A percentile compares a stretch with the other conserved stretches of the same genome.
phyloP scores from a whole-genome alignment of 306 rosid genomes.

The Cicer arietinum region DNA sequence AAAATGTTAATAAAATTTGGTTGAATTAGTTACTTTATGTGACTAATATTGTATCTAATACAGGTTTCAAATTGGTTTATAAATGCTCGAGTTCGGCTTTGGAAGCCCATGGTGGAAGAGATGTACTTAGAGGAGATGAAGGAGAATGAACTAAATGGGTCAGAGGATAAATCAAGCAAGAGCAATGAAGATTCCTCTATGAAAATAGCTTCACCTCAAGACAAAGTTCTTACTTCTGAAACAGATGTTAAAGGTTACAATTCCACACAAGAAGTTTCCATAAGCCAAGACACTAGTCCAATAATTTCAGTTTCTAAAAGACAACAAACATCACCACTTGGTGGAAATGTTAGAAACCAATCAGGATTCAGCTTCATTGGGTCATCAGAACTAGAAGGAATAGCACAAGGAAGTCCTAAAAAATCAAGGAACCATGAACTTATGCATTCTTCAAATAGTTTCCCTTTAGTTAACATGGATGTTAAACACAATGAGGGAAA shows the following conservation, averaged over 20 bases:
- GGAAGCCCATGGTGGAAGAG: slow-evolving; percentile 99
- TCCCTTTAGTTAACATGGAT: slow-evolving; percentile 60
- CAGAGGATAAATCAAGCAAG: slow-evolving; percentile 68
- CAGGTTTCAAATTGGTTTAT: slow-evolving; percentile 99
- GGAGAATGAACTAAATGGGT: slow-evolving; percentile 78
- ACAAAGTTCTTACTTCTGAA: slow-evolving; percentile 50
- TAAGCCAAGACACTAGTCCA: slow-evolving; percentile 47
- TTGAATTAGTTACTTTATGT: too few species aligned
- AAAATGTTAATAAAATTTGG: slow-evolving; percentile 16
- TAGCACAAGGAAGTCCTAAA: slow-evolving; percentile 87
- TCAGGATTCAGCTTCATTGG: slow-evolving; percentile 87
- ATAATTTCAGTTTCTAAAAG: slow-evolving; percentile 61
- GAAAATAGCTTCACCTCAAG: slow-evolving; percentile 57
- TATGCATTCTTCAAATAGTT: slow-evolving; percentile 56
- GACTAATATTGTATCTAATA: neutral
- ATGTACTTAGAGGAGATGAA: slow-evolving; percentile 92
- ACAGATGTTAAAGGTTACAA: slow-evolving; percentile 55
- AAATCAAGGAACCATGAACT: slow-evolving; percentile 69
- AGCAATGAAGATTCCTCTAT: slow-evolving; percentile 68
- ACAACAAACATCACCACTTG: slow-evolving; percentile 62
- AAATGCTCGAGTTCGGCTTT: slow-evolving; percentile 95
- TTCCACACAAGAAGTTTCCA: slow-evolving; percentile 62
- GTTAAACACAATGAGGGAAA: slow-evolving; percentile 56
- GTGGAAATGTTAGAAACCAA: slow-evolving; percentile 60
- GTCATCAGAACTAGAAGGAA: slow-evolving; percentile 84